Evolutionary conservation across 257 asterid species (phyloP).

Genomic region (Solanum stenotomum): DNA sequence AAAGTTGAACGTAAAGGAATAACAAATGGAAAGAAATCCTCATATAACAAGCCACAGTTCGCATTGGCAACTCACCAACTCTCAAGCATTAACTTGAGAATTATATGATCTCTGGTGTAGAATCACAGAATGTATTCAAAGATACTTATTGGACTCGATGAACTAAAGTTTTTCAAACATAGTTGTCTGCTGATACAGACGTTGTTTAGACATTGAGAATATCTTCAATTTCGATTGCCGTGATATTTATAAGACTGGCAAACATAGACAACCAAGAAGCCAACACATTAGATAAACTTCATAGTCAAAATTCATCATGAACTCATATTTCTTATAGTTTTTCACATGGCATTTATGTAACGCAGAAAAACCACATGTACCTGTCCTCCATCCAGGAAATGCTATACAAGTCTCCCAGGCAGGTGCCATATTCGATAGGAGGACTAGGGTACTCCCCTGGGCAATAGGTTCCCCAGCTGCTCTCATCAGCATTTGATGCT

Average conservation of each 20-base stretch:
- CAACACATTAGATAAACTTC: neutral
- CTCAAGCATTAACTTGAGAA: neutral
- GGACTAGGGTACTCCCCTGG: conserved; percentile 87
- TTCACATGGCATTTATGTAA: neutral
- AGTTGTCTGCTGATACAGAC: neutral
- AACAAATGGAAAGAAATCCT: neutral
- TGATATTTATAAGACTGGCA: neutral
- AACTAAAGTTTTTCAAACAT: neutral
- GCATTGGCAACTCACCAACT: neutral
- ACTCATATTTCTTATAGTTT: neutral
- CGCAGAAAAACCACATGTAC: conserved; percentile 17
- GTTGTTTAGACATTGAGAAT: neutral
- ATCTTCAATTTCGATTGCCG: neutral
- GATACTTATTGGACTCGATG: neutral
- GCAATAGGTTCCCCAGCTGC: conserved; percentile 98
- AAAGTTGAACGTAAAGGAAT: neutral
- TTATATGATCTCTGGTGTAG: neutral
- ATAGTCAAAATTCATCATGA: neutral
- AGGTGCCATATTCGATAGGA: conserved; percentile 78
- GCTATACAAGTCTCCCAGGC: conserved; percentile 94
- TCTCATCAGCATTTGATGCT: conserved; percentile 92
- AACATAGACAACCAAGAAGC: neutral
- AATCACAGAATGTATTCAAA: neutral
- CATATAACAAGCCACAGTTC: neutral
- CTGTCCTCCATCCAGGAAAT: conserved; percentile 99